Evolutionary conservation across 1,284 basidiomycete genomes (phyloP), one percentile per base, ranked within the genome.

Genomic region (Leccinum fallax): DNA sequence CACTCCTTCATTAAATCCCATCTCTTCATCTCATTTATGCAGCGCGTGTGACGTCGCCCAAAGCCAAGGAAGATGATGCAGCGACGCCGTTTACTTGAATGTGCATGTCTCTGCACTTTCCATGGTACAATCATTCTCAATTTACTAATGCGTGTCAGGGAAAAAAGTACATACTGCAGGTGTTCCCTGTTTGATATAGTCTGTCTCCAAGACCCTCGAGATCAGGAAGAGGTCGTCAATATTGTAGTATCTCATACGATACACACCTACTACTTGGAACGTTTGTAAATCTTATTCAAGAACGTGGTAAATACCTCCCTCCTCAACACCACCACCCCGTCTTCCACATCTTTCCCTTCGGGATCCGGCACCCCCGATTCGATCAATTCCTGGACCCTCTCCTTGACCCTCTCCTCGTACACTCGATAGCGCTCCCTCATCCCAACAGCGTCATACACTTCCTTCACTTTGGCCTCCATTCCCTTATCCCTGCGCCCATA

Each of bases 401-500:
- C 76, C 75, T 92, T 89, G 61, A 81, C 81, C 53, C 81, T 79
- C 66, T 85, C 82, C 77, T 94, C 92, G 75, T 93, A 94, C 72
- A 73, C 76, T 51, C 80, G 77, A 67, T 92, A 94, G 66, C 78
- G 77, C 62, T 72, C 76, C 38, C 83, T 79, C 52, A 94, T 77
- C 60, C 87, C 85, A 53, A 93, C 76, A 65, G 85, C 86, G 53
- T 80, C 76, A 69, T 85, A 94, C 62, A 94, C 75, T 55, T 79
- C 81, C 82, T 94, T 94, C 71, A 93, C 85, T 55, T 75, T 72
- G 26, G 54, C 80, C 78, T 82, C 93, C 81, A 69, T 78, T 68
- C 52, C 75, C 4, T 82, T 61, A 69, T 89, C 80, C 79, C 97
- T 98, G 63, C 85, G 81, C 5, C 97, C 97, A 74, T 99, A 99